phyloP scores from a whole-genome alignment of 345 rosid genomes.

The Draba incana region DNA sequence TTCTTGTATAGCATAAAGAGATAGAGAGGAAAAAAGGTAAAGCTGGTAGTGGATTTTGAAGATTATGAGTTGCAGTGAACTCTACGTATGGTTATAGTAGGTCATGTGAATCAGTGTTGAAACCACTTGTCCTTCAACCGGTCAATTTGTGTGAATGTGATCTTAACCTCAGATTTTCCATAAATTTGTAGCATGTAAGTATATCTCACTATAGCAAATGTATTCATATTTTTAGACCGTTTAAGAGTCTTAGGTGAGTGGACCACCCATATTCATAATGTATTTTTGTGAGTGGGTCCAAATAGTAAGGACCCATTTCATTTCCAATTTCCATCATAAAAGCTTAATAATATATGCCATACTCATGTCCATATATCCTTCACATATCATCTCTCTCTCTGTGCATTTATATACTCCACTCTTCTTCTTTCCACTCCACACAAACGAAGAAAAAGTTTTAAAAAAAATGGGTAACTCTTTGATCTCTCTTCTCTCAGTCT shows the following conservation, averaged over 20 bases:
- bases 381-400: conserved; percentile 37
- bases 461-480: conserved; percentile 40
- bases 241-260: conserved; percentile 42
- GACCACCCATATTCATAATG: conserved; percentile 41
- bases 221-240: conserved; percentile 38
- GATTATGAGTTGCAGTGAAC: neutral
- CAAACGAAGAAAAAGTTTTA: conserved; percentile 8
- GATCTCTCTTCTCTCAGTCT: conserved; percentile 38
- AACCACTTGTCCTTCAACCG: conserved; percentile 19
- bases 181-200: conserved; percentile 27
- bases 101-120: conserved; percentile 20
- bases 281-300: conserved; percentile 46
- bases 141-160: conserved; percentile 33
- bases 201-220: conserved; percentile 24
- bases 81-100: conserved; percentile 17
- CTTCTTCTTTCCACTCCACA: conserved; percentile 40
- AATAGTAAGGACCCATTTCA: conserved; percentile 36
- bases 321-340: conserved; percentile 39
- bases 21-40: neutral
- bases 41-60: neutral
- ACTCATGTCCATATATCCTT: conserved; percentile 37
- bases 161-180: conserved; percentile 36
- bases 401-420: conserved; percentile 48
- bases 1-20: too few relatives aligned
- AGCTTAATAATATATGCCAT: conserved; percentile 39